Conservation (phyloP, 169 alveolate species). For the Plasmodium inui region DNA sequence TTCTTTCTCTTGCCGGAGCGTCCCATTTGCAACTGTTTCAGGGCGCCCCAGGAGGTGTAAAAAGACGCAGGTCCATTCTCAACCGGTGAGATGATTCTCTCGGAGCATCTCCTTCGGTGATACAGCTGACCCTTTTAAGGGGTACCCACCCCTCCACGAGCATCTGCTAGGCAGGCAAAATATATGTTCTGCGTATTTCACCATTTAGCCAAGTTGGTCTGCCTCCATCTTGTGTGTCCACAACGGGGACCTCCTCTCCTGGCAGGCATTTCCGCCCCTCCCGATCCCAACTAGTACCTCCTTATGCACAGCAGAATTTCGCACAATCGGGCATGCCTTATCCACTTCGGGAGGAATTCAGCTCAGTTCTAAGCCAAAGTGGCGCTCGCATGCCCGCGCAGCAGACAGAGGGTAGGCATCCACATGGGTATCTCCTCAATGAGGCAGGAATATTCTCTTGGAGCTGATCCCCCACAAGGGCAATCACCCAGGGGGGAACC, state of each 20-base stretch:
- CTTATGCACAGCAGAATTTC: neutral
- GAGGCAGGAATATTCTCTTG: neutral
- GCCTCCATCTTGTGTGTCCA: neutral
- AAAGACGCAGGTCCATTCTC: neutral
- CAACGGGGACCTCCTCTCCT: neutral
- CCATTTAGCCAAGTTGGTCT: neutral
- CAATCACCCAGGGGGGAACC: neutral
- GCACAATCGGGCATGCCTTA: neutral
- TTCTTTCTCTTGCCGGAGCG: neutral
- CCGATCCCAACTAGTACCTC: neutral
- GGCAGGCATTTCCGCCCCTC: neutral
- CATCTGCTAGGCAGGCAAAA: neutral
- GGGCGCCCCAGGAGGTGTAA: neutral
- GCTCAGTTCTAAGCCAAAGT: neutral
- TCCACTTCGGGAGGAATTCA: neutral
- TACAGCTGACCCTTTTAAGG: neutral
- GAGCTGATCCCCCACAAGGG: neutral
- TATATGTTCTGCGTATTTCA: neutral
- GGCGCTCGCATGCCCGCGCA: neutral
- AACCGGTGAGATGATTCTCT: neutral
- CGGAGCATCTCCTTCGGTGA: neutral
- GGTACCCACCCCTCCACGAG: neutral
- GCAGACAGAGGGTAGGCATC: neutral
- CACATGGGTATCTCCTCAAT: neutral
- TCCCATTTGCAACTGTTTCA: neutral